Evolutionary conservation across 2,329 filamentous ascomycete species (phyloP).

Genomic region (Chaetomiaceae sp.): DNA sequence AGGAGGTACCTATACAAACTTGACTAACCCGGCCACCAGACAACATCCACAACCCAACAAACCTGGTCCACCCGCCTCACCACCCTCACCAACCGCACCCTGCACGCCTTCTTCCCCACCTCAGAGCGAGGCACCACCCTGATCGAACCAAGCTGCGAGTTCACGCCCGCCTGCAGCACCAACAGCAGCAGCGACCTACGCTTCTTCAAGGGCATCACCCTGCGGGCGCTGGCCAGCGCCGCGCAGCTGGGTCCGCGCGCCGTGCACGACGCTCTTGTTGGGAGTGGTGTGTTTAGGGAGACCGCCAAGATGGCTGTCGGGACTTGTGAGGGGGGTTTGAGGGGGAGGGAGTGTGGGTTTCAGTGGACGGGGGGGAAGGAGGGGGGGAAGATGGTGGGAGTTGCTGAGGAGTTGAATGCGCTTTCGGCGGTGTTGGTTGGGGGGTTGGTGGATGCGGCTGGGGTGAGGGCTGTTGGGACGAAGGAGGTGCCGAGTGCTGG

Average conservation of each 20-base stretch:
- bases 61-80: constrained; percentile 53
- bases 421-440: constrained; percentile 39
- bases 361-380: constrained; percentile 42
- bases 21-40: constrained; percentile 28
- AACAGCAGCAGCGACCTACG: constrained; percentile 67
- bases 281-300: constrained; percentile 43
- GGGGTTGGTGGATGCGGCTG: constrained; percentile 28
- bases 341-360: constrained; percentile 38
- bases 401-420: constrained; percentile 48
- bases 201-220: constrained; percentile 66
- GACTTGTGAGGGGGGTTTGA: constrained; percentile 55
- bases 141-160: constrained; percentile 63
- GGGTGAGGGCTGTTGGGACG: background rate
- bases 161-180: constrained; percentile 29
- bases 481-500: background rate
- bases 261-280: constrained; percentile 48
- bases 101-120: constrained; percentile 50
- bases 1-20: no score
- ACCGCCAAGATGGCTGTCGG: constrained; percentile 56
- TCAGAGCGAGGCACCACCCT: constrained; percentile 44
- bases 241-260: constrained; percentile 55
- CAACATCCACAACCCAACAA: constrained; percentile 52
- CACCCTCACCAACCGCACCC: constrained; percentile 47
- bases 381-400: constrained; percentile 38
- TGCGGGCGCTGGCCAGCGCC: constrained; percentile 58